These are phyloP conservation scores for Ascoidea asiatica DNA, from an alignment of 805 yeast genomes.

Conservation along the genomic window DNA sequence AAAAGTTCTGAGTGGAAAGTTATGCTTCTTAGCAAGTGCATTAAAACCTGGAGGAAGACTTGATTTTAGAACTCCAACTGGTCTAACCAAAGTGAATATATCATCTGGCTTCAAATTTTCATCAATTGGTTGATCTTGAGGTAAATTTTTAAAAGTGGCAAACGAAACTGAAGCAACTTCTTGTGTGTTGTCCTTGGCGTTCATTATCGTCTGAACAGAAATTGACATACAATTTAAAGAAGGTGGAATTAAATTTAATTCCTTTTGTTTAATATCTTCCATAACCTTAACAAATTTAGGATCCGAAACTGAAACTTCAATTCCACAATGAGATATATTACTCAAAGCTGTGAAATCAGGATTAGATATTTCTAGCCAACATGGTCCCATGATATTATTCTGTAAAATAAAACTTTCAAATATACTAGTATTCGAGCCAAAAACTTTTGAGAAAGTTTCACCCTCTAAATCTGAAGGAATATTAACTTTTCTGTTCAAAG, in stretches of 20 bases:
- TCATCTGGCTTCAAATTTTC: conserved; percentile 48
- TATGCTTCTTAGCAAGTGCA: conserved; percentile 41
- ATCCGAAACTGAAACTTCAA: conserved; percentile 49
- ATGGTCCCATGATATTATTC: conserved; percentile 89
- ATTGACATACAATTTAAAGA: conserved; percentile 61
- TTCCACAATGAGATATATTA: conserved; percentile 66
- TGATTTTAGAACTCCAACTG: conserved; percentile 40
- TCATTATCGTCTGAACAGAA: conserved; percentile 70
- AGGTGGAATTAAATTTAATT: conserved; percentile 33
- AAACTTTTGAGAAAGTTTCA: conserved; percentile 61
- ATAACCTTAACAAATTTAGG: conserved; percentile 37
- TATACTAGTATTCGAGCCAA: conserved; percentile 60
- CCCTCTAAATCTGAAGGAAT: conserved; percentile 61
- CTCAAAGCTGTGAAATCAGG: conserved; percentile 45
- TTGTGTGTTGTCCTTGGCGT: conserved; percentile 60
- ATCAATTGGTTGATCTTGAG: conserved; percentile 64
- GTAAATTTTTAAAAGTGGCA: conserved; percentile 54
- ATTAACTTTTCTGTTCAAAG: conserved; percentile 31
- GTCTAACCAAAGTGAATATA: conserved; percentile 64
- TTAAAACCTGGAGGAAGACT: conserved; percentile 69
- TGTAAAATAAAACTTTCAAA: conserved; percentile 82
- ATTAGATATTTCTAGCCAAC: conserved; percentile 73
- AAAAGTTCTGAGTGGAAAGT: conserved; percentile 39
- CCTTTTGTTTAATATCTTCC: conserved; percentile 24
- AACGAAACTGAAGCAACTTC: conserved; percentile 78